A percentile compares a stretch with the other conserved stretches of the same genome.
Conservation (phyloP, 306 rosid species). For the Castanea mollissima region DNA sequence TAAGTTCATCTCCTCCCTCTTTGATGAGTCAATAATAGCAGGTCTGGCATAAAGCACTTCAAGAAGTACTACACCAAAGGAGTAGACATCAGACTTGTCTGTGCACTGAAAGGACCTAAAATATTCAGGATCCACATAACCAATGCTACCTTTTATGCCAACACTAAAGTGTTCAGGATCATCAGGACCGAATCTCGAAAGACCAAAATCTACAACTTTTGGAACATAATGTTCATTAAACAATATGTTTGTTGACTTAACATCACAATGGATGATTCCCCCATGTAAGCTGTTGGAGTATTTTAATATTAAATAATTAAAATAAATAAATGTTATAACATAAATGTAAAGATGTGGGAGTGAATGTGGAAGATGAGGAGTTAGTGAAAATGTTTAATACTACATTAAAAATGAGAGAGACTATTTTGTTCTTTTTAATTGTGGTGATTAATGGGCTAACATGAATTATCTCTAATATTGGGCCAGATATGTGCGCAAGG, state of each 20-base stretch:
- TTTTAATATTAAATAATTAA: no score
- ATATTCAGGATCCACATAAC: constrained; percentile 60
- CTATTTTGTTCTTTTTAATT: no score
- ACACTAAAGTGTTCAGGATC: constrained; percentile 41
- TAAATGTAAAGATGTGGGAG: no score
- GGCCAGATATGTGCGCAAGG: no score
- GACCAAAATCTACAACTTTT: constrained; percentile 62
- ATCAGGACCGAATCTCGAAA: constrained; percentile 48
- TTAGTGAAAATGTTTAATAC: no score
- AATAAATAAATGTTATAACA: no score
- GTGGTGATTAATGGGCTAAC: no score
- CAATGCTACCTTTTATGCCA: constrained; percentile 48
- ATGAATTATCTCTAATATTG: no score
- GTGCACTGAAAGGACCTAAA: constrained; percentile 43
- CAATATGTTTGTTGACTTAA: constrained; percentile 50
- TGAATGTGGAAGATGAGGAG: no score
- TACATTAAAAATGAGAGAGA: no score
- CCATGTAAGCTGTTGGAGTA: constrained; percentile 41
- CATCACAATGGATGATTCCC: constrained; percentile 55
- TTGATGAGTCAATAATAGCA: constrained; percentile 28
- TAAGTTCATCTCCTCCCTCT: constrained; percentile 42
- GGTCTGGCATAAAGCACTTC: constrained; percentile 55
- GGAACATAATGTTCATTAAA: constrained; percentile 48
- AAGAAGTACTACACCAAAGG: constrained; percentile 55
- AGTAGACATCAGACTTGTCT: constrained; percentile 57